Percentiles rank a stretch among this genome's conserved stretches.
Conservation (phyloP, 768 basidiomycete species). For the Suillus occidentalis region DNA sequence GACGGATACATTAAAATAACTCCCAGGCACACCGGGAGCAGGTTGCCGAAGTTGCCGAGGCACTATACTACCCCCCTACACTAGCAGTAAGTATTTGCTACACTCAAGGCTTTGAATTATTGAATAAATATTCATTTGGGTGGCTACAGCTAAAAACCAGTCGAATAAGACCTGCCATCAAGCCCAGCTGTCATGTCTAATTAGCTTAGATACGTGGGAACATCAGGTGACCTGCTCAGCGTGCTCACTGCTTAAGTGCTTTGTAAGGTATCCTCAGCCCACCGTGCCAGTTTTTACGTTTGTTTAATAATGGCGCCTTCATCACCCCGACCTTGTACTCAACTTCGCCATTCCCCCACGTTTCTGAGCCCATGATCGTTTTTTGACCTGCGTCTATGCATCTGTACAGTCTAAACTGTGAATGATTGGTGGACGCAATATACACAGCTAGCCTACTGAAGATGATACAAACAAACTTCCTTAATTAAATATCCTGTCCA, state of each 20-base stretch:
- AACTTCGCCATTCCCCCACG: constrained; percentile 51
- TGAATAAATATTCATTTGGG: too few relatives aligned
- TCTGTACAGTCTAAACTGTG: not conserved
- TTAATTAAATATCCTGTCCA: not conserved
- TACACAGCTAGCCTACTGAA: not conserved
- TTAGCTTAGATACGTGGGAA: too few relatives aligned
- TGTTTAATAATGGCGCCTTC: constrained; percentile 60
- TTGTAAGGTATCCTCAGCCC: constrained; percentile 44
- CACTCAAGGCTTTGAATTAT: too few relatives aligned
- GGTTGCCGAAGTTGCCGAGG: too few relatives aligned
- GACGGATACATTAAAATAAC: too few relatives aligned
- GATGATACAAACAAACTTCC: not conserved
- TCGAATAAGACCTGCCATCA: too few relatives aligned
- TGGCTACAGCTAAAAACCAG: too few relatives aligned
- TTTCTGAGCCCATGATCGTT: not conserved
- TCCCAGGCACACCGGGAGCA: too few relatives aligned
- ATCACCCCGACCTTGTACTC: constrained; percentile 66
- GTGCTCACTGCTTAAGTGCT: constrained; percentile 43
- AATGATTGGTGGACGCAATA: not conserved
- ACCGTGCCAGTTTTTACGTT: constrained; percentile 44
- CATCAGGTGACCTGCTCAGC: constrained; percentile 41
- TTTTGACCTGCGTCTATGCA: not conserved
- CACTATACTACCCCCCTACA: too few relatives aligned
- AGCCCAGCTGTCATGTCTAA: too few relatives aligned
- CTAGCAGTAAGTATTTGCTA: too few relatives aligned